These are phyloP conservation scores for Phascolomyces articulosus DNA, from an alignment of 371 early-diverging fungal species.

Conservation along the genomic window DNA sequence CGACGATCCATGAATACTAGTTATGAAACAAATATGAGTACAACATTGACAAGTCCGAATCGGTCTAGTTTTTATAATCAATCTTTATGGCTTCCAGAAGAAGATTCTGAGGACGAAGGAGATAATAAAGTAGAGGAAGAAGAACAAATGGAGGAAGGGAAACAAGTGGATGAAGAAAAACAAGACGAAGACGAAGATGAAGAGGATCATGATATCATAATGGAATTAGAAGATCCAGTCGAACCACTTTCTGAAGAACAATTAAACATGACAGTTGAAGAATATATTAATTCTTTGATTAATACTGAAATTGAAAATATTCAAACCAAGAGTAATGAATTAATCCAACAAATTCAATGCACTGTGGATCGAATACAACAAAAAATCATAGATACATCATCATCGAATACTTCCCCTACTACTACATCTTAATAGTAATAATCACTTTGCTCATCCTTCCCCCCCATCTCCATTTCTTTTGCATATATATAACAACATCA, in stretches of 20 bases:
- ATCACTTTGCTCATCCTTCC: no score
- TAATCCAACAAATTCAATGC: not conserved
- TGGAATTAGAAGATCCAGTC: not conserved
- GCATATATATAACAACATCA: no score
- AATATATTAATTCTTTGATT: not conserved
- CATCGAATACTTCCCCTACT: no score
- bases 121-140: not conserved
- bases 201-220: no score
- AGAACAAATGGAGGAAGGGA: no score
- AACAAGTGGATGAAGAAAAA: no score
- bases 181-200: no score
- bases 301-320: not conserved
- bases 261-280: slow-evolving; percentile 17
- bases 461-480: no score
- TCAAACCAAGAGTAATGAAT: not conserved
- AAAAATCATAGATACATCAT: not conserved
- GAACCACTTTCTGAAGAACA: slow-evolving; percentile 5
- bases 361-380: slow-evolving; percentile 1
- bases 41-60: not conserved
- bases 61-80: not conserved
- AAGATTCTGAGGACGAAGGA: not conserved
- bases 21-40: no score
- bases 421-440: no score
- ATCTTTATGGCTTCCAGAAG: not conserved
- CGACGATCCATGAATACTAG: not conserved